Evolutionary conservation across 116 monocot genomes (phyloP), one percentile per base, ranked within the genome.

Genomic region (Dioscorea cayenensis): DNA sequence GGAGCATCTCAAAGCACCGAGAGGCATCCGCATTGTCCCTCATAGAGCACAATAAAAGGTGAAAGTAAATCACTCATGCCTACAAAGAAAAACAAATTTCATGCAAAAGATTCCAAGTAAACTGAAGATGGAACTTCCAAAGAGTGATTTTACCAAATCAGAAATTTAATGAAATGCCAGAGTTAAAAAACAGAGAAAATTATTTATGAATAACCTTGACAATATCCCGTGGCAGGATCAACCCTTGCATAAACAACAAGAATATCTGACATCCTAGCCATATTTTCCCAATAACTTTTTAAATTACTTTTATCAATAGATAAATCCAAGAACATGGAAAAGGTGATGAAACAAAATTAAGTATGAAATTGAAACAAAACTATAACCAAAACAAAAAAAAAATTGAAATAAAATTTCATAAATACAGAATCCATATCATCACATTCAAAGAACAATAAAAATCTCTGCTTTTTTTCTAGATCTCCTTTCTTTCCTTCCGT

Each of bases 181-280:
- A 51, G 16, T 51, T 51, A 52, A 36, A 17, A 13, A n/a, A 51
- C 52, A 50, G 73, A 43, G 63, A 49, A 69, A 73, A 18, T 66
- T 43, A 43, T 43, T 43, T 7, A 23, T 69, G 12, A 49, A 8
- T 59, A 75, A 96, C 96, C 96, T 90, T 97, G 96, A 68, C 96
- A 97, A 68, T 97, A 97, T 63, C 96, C 92, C 70, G 96, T 97
- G 17, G 88, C 86, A 60, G 96, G 96, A 88, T 97, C 96, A 76
- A 97, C 74, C 96, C 96, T 92, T n/a, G 96, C 96, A 90, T 97
- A 97, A 82, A 97, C 96, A 75, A 93, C 96, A 69, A 97, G 86
- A 75, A 97, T 95, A 78, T 97, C 96, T 61, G 96, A 97, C 96
- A 97, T 97, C 71, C 96, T 83, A 36, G 96, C 96, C 83, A 97